Evolutionary conservation across 164 flowering plant species (phyloP).

Genomic region (Taxillus chinensis): DNA sequence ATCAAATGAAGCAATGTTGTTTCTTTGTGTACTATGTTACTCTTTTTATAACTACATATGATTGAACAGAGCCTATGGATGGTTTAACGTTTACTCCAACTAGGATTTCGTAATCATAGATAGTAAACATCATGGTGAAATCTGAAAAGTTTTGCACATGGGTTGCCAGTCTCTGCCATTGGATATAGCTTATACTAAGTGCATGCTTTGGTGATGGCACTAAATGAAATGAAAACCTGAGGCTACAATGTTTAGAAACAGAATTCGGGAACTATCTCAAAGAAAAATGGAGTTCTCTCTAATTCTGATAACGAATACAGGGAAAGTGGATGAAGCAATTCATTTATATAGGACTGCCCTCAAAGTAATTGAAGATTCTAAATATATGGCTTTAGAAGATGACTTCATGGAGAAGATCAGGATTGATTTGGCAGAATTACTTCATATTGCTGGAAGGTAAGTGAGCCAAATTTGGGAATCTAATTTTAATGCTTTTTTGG

Average conservation of each 20-base stretch:
- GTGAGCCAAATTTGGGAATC: neutral
- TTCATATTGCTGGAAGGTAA: constrained; percentile 81
- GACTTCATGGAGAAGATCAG: constrained; percentile 63
- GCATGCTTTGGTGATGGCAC: neutral
- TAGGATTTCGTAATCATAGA: neutral
- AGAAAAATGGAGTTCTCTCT: no score
- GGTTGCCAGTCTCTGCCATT: neutral
- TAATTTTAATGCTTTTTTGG: neutral
- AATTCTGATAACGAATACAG: constrained; percentile 20
- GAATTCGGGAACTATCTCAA: neutral
- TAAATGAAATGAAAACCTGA: no score
- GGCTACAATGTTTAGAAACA: neutral
- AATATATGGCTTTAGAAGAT: constrained; percentile 47
- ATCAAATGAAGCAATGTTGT: neutral
- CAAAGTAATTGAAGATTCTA: constrained; percentile 46
- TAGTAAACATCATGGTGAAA: neutral
- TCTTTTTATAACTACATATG: neutral
- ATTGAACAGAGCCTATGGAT: neutral
- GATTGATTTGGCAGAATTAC: constrained; percentile 77
- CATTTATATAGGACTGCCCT: constrained; percentile 51
- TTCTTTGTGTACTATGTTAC: neutral
- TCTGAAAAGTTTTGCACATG: neutral
- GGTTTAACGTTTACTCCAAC: no score
- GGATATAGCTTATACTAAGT: neutral
- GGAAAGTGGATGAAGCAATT: constrained; percentile 64